Conservation (phyloP, 192 early-diverging fungal species). For the Ramicandelaber brevisporus region DNA sequence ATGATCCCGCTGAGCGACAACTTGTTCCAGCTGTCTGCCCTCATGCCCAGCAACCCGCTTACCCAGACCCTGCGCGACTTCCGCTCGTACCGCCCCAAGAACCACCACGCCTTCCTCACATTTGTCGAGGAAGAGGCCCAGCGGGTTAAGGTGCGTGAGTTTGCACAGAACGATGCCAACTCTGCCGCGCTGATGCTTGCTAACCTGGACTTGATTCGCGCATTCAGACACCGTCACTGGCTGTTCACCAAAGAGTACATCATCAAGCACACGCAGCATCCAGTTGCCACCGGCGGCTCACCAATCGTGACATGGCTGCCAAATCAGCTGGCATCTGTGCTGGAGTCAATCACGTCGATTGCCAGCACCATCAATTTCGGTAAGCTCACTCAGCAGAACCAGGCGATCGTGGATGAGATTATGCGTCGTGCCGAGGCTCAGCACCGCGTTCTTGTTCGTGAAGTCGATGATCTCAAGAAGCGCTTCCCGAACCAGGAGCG, state of each 20-base stretch:
- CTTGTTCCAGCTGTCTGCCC: constrained; percentile 48
- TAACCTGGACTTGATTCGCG: constrained; percentile 57
- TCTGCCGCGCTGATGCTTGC: constrained; percentile 42
- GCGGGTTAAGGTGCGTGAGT: constrained; percentile 19
- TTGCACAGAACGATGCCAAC: constrained; percentile 30
- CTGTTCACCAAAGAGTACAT: constrained; percentile 70
- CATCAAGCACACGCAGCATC: constrained; percentile 43
- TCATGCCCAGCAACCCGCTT: constrained; percentile 58
- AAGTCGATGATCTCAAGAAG: constrained; percentile 26
- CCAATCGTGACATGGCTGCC: constrained; percentile 43
- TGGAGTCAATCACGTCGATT: constrained; percentile 31
- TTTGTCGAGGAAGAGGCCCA: constrained; percentile 31
- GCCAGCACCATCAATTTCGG: constrained; percentile 22
- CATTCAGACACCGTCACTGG: constrained; percentile 73
- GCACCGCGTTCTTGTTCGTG: constrained; percentile 29
- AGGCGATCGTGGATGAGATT: constrained; percentile 28
- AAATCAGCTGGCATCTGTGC: constrained; percentile 35
- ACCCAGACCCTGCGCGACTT: constrained; percentile 54
- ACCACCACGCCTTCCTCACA: constrained; percentile 50
- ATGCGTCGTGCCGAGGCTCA: constrained; percentile 27
- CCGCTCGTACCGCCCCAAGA: constrained; percentile 45
- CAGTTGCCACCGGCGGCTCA: constrained; percentile 45
- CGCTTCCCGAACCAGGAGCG: constrained; percentile 2
- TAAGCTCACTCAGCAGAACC: constrained; percentile 27
- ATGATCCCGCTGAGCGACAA: constrained; percentile 74